A percentile compares a stretch with the other conserved stretches of the same genome.
These are phyloP conservation scores for Oryza punctata DNA, from an alignment of 176 grass and related monocot species.

Conservation along the genomic window DNA sequence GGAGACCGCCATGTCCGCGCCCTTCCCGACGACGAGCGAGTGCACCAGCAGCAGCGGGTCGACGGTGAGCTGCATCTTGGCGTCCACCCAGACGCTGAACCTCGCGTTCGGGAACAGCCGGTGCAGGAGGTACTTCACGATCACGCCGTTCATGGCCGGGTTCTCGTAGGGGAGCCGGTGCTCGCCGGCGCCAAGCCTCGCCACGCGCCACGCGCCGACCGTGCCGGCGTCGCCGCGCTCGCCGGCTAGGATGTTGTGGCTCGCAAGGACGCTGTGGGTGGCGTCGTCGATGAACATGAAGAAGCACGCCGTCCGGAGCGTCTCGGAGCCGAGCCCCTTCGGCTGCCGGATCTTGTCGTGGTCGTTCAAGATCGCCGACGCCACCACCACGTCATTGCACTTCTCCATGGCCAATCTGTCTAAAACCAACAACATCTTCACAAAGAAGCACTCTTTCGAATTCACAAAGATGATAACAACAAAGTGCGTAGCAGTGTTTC, in stretches of 20 bases:
- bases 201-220: slow-evolving; percentile 70
- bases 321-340: slow-evolving; percentile 55
- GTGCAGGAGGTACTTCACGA: slow-evolving; percentile 82
- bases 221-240: not conserved
- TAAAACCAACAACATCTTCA: slow-evolving; percentile 28
- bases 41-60: slow-evolving; percentile 85
- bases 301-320: slow-evolving; percentile 63
- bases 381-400: slow-evolving; percentile 68
- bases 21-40: slow-evolving; percentile 49
- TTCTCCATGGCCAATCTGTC: slow-evolving; percentile 74
- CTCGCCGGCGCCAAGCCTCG: not conserved
- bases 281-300: slow-evolving; percentile 85
- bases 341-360: slow-evolving; percentile 95
- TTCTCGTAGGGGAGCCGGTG: slow-evolving; percentile 61
- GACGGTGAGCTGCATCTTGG: slow-evolving; percentile 86
- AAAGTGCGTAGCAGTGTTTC: not conserved
- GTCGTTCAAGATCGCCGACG: slow-evolving; percentile 80
- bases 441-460: not conserved
- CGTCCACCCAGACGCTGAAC: slow-evolving; percentile 92
- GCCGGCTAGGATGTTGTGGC: slow-evolving; percentile 47
- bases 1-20: slow-evolving; percentile 65
- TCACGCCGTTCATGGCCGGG: slow-evolving; percentile 85
- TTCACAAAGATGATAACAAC: no score
- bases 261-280: slow-evolving; percentile 42
- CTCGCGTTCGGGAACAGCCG: slow-evolving; percentile 81